Conservation (phyloP, 2,329 filamentous ascomycete species). For the Zopfia rhizophila region DNA sequence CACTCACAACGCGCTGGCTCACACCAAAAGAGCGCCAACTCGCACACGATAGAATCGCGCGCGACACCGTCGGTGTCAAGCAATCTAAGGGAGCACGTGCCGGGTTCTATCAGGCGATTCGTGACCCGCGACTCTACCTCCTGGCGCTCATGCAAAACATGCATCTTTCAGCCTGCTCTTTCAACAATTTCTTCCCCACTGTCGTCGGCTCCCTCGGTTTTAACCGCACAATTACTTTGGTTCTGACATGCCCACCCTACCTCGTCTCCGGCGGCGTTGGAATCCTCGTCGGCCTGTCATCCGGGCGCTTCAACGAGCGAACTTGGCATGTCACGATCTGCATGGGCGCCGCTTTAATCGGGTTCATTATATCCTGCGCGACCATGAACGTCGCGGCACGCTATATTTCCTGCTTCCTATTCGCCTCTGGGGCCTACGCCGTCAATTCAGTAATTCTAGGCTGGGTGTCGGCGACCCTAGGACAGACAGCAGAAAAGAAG, state of each 20-base stretch:
- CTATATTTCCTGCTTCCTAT: constrained; percentile 40
- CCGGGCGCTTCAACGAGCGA: constrained; percentile 52
- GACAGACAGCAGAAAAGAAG: constrained; percentile 57
- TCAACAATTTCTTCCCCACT: constrained; percentile 59
- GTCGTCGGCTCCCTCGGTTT: constrained; percentile 63
- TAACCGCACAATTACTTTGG: constrained; percentile 60
- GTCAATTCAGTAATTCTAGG: constrained; percentile 51
- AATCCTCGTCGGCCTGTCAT: constrained; percentile 46
- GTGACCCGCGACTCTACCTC: too few species aligned
- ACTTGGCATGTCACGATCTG: constrained; percentile 54
- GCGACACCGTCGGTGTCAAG: constrained; percentile 58
- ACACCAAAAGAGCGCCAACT: constrained; percentile 52
- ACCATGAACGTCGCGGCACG: constrained; percentile 50
- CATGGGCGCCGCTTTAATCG: constrained; percentile 49
- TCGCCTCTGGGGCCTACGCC: constrained; percentile 29
- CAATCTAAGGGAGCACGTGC: too few species aligned
- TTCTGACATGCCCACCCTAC: constrained; percentile 55
- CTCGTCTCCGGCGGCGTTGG: constrained; percentile 36
- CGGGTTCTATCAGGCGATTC: too few species aligned
- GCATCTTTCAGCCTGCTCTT: constrained; percentile 64
- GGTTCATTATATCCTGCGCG: constrained; percentile 49
- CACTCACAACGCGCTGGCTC: constrained; percentile 52
- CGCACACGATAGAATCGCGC: constrained; percentile 33
- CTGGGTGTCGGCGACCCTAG: constrained; percentile 55
- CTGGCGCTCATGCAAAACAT: constrained; percentile 67